phyloP scores from a whole-genome alignment of 805 yeast species.

The Zygotorulaspora danielsina region DNA sequence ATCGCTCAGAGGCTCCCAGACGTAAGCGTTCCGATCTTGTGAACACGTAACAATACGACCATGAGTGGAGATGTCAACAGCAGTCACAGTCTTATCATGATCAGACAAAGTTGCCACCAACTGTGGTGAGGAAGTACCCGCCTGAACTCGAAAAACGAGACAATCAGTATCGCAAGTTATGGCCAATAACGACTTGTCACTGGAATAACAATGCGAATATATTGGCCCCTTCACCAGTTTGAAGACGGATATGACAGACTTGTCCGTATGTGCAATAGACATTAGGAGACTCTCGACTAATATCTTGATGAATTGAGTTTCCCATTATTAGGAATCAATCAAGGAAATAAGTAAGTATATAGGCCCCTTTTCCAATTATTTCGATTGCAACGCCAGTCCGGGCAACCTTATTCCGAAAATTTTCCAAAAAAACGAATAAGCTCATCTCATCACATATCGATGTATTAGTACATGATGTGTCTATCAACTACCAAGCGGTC shows the following conservation, averaged over 20 bases:
- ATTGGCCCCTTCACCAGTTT: slow-evolving; percentile 80
- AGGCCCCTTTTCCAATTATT: slow-evolving; percentile 6
- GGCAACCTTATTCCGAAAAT: too few species aligned
- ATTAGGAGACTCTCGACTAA: slow-evolving; percentile 37
- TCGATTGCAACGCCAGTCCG: too few species aligned
- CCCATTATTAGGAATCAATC: too few species aligned
- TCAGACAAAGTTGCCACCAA: slow-evolving; percentile 66
- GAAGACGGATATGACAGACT: slow-evolving; percentile 38
- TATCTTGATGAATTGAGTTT: slow-evolving; percentile 4
- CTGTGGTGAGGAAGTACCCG: slow-evolving; percentile 47
- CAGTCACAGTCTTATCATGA: slow-evolving; percentile 92
- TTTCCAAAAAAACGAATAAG: slow-evolving; percentile 4
- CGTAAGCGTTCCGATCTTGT: slow-evolving; percentile 95
- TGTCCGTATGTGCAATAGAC: slow-evolving; percentile 20
- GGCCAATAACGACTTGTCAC: slow-evolving; percentile 63
- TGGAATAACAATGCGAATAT: slow-evolving; percentile 85
- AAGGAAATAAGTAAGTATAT: too few species aligned
- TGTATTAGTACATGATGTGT: background rate
- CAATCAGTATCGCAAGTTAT: slow-evolving; percentile 75
- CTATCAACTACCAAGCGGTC: too few species aligned
- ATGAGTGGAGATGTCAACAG: slow-evolving; percentile 83
- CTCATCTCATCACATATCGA: slow-evolving; percentile 12
- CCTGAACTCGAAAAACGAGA: slow-evolving; percentile 62
- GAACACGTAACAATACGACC: slow-evolving; percentile 95
- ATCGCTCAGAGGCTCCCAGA: slow-evolving; percentile 76